Evolutionary conservation across 2,329 filamentous ascomycete genomes (phyloP).

Genomic region (Penicillium digitatum): DNA sequence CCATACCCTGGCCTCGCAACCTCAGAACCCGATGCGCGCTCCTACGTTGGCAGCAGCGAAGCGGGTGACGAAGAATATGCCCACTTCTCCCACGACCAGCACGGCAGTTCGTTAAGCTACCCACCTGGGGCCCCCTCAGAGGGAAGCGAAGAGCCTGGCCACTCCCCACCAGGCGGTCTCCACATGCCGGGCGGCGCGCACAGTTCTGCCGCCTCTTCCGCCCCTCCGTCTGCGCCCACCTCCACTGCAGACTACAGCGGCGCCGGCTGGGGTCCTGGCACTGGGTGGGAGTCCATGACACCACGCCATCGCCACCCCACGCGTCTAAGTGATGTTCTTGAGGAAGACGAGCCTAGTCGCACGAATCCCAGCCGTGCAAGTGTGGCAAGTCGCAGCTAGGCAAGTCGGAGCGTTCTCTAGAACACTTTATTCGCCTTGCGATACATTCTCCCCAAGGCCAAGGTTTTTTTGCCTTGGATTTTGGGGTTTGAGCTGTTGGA

Average conservation of each 20-base stretch:
- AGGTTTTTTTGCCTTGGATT: not conserved
- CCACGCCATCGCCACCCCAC: constrained; percentile 80
- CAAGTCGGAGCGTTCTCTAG: constrained; percentile 5
- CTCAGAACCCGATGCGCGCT: constrained; percentile 45
- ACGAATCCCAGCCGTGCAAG: constrained; percentile 66
- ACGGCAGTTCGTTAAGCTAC: constrained; percentile 58
- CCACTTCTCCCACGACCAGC: constrained; percentile 58
- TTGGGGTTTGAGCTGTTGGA: not conserved
- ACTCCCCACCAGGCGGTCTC: constrained; percentile 46
- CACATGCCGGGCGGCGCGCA: constrained; percentile 33
- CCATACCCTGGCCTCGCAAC: constrained; percentile 37
- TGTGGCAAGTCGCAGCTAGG: constrained; percentile 34
- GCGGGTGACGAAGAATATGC: constrained; percentile 68
- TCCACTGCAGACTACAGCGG: constrained; percentile 60
- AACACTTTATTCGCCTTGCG: not conserved
- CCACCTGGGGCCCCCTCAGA: constrained; percentile 47
- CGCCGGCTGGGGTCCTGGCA: constrained; percentile 60
- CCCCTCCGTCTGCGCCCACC: constrained; percentile 32
- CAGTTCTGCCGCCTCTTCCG: constrained; percentile 24
- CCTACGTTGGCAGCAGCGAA: constrained; percentile 57
- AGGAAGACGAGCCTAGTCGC: constrained; percentile 73
- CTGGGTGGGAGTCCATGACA: constrained; percentile 71
- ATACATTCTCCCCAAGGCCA: not conserved
- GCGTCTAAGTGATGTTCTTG: constrained; percentile 79
- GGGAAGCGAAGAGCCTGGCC: constrained; percentile 54